Base-by-base conservation (phyloP, 2,329 filamentous ascomycete species). In the Cladosporium sp. region DNA sequence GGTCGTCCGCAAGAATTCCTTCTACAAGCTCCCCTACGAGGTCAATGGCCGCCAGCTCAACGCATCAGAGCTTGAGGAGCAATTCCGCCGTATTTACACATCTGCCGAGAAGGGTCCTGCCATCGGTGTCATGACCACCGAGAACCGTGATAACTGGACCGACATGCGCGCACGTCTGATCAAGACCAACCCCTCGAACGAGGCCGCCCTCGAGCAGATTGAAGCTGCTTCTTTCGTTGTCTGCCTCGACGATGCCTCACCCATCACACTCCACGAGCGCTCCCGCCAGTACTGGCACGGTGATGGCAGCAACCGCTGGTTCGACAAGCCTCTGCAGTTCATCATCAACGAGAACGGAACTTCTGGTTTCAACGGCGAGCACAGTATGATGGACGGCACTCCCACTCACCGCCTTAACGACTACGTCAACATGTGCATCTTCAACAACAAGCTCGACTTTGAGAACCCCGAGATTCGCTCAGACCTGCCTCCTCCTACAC, bases 301-400 rank as follows among this genome's bases (percentile, higher is more conserved):
- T 63, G 94, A 99, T 75, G 95, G 95, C 65, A 84, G 87, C 72
- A 99, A 99, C 84, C 88, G 95, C 71, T 99, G 93, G 93, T 98
- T 89, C 76, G 95, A 99, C 85, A 99, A 99, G 85, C 95, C 95
- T 6, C 83, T 97, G 63, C 94, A 99, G 80, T 98, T 99, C 82
- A 96, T 99, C 77, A 79, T 99, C 82, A 97, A 97, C 79, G 93
- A 99, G 78, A 99, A 99, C 78, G 95, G 95, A 72, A 96, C 95
- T 8, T 91, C 95, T 2, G 95, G 95, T 67, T 99, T 99, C 85
- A 94, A 93, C 85, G 95, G 95, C 75, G 95, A 99, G 82, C 95
- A 99, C 85, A 96, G 91, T 74, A 98, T 99, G 95, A 99, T 99
- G 96, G 95, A 99, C 77, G 95, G 96, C 70, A 99, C 95, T 7